Percentiles rank a stretch among this genome's conserved stretches.
Evolutionary conservation across 441 rosid genomes (phyloP).

Genomic region (Pelargonium myrrhifolium): DNA sequence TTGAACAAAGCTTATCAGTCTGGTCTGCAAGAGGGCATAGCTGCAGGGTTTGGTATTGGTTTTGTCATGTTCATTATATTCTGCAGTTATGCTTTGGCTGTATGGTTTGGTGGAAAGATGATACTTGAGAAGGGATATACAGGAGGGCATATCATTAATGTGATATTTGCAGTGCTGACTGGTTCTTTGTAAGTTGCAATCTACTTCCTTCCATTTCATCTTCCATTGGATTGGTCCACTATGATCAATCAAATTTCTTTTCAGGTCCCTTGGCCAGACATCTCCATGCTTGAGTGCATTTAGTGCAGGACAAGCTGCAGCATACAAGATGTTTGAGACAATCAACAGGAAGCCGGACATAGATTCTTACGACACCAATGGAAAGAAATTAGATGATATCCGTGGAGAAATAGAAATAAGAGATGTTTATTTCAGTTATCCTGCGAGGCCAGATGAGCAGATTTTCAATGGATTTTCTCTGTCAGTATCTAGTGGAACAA

Average conservation of each 20-base stretch:
- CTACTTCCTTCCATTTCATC: background rate
- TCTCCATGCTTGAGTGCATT: slow-evolving; percentile 57
- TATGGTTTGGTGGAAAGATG: slow-evolving; percentile 51
- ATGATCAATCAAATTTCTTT: background rate
- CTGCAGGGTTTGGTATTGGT: slow-evolving; percentile 58
- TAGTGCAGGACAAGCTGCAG: slow-evolving; percentile 65
- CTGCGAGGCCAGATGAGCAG: slow-evolving; percentile 65
- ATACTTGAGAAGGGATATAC: slow-evolving; percentile 49
- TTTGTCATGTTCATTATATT: slow-evolving; percentile 29
- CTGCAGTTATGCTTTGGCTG: slow-evolving; percentile 43
- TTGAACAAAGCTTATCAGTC: slow-evolving; percentile 52
- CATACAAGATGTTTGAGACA: slow-evolving; percentile 74
- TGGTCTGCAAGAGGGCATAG: slow-evolving; percentile 48
- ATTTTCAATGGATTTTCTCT: slow-evolving; percentile 63
- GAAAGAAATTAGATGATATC: slow-evolving; percentile 41
- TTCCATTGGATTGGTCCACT: background rate
- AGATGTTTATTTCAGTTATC: slow-evolving; percentile 47
- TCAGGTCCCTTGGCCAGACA: slow-evolving; percentile 66
- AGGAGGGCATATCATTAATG: slow-evolving; percentile 57
- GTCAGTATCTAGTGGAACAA: slow-evolving; percentile 45
- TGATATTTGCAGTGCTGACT: slow-evolving; percentile 44
- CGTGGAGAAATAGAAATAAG: slow-evolving; percentile 57
- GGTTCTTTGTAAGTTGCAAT: slow-evolving; percentile 52
- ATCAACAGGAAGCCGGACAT: slow-evolving; percentile 48
- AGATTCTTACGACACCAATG: slow-evolving; percentile 51